These are phyloP conservation scores for Clarireedia homoeocarpa DNA, from an alignment of 2,329 filamentous ascomycete species.

Conservation along the genomic window DNA sequence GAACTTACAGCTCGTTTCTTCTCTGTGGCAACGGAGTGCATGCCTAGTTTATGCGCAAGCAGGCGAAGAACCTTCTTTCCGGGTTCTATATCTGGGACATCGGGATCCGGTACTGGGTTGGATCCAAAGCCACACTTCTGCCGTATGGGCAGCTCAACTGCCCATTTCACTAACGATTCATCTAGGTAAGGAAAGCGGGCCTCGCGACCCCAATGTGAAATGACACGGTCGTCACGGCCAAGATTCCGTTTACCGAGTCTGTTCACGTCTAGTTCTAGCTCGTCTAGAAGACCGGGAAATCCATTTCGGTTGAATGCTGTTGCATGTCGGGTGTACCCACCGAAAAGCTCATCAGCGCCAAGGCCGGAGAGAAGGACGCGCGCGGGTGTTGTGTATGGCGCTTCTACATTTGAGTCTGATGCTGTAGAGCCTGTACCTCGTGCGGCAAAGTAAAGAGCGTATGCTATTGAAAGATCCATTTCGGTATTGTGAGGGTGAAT, in stretches of 20 bases:
- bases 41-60: constrained; percentile 65
- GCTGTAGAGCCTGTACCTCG: constrained; percentile 49
- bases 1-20: constrained; percentile 79
- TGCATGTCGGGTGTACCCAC: constrained; percentile 80
- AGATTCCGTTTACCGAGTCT: constrained; percentile 90
- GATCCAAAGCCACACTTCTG: constrained; percentile 79
- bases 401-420: constrained; percentile 8
- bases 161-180: constrained; percentile 76
- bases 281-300: constrained; percentile 65
- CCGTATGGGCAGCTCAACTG: constrained; percentile 64
- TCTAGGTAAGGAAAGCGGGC: constrained; percentile 87
- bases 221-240: constrained; percentile 84
- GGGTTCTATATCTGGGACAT: constrained; percentile 49
- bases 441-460: constrained; percentile 90
- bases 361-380: constrained; percentile 85
- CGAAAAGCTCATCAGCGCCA: constrained; percentile 93
- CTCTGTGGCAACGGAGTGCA: constrained; percentile 66
- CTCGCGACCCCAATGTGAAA: constrained; percentile 84
- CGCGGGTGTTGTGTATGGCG: constrained; percentile 58
- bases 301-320: constrained; percentile 65
- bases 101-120: constrained; percentile 18
- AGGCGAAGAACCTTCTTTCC: constrained; percentile 77
- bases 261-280: constrained; percentile 77
- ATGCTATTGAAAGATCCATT: constrained; percentile 95
- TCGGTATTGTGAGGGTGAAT: constrained; percentile 95